Evolutionary conservation across 2,329 filamentous ascomycete genomes (phyloP).

Genomic region (Keithomyces neogunnii): DNA sequence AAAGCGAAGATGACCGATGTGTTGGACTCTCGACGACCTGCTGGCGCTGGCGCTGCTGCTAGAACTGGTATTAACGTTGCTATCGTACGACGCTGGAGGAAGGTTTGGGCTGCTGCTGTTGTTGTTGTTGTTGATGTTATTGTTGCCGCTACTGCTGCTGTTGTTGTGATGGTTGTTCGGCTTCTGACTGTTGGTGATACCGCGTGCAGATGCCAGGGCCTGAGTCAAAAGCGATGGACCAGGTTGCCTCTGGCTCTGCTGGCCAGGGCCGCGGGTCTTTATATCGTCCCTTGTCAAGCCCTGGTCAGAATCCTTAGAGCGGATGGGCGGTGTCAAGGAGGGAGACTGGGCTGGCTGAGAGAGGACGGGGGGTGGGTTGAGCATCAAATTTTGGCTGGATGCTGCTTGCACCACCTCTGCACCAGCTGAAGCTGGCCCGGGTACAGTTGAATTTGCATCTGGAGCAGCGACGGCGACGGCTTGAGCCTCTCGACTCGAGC

Average conservation of each 20-base stretch:
- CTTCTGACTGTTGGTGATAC: constrained; percentile 27
- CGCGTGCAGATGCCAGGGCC: constrained; percentile 50
- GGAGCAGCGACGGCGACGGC: constrained; percentile 2
- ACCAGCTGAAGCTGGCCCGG: background rate
- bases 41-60: background rate
- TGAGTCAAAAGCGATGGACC: constrained; percentile 49
- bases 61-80: background rate
- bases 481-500: constrained; percentile 11
- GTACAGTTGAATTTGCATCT: constrained; percentile 3
- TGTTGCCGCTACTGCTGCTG: background rate
- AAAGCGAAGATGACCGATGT: background rate
- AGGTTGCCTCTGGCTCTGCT: constrained; percentile 20
- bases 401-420: constrained; percentile 6
- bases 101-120: background rate
- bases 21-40: background rate
- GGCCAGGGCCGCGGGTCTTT: constrained; percentile 37
- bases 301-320: constrained; percentile 4
- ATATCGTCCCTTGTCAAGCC: constrained; percentile 24
- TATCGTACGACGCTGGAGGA: background rate
- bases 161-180: background rate
- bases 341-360: background rate
- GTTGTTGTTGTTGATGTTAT: background rate
- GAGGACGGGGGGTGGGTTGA: constrained; percentile 1
- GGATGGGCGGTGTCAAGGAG: constrained; percentile 1
- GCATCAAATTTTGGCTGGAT: constrained; percentile 9